Evolutionary conservation across 2,329 filamentous ascomycete genomes (phyloP), one percentile per base, ranked within the genome.

Genomic region (Aspergillus hortae): DNA sequence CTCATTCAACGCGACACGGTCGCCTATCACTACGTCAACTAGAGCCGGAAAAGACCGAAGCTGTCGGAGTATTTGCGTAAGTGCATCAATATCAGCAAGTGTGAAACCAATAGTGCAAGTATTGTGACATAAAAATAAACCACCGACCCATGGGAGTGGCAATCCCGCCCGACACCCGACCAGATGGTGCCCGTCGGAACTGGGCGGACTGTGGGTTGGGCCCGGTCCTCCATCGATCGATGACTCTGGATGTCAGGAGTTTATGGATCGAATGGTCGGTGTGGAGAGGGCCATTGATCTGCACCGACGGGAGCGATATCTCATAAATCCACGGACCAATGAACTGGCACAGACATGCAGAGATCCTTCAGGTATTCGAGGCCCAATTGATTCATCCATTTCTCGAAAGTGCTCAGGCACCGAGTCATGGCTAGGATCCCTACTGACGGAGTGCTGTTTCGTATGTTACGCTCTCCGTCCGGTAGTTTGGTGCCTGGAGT

Each of bases 211-310:
- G 19, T 17, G 19, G 6, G 14, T 38, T 38, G 19, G 23, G 40
- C 17, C 25, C 36, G 21, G 23, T 19, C 44, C n/a, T 42, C 12
- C 43, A 33, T 35, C 32, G 33, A 44, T n/a, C 17, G 15, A 40
- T 21, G 32, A 45, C 44, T 33, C 10, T 27, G 21, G 17, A 3
- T 46, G 41, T n/a, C 11, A 44, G 38, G 45, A 55, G 42, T 44
- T 51, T 54, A 54, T 54, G 41, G 43, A 55, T 58, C 56, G 43
- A 52, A 52, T 56, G 44, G 46, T 56, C 56, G 54, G 54, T 58
- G 56, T 56, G 48, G 40, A 46, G 36, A 6, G 44, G 23, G 43
- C 33, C 42, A 44, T 44, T 44, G 46, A 51, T 54, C 49, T 49
- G 48, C 48, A 33, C 36, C 47, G 45, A 30, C 38, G 40, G 43